These are phyloP conservation scores for Pythium aristosporum DNA, from an alignment of 352 stramenopile species.

Conservation along the genomic window DNA sequence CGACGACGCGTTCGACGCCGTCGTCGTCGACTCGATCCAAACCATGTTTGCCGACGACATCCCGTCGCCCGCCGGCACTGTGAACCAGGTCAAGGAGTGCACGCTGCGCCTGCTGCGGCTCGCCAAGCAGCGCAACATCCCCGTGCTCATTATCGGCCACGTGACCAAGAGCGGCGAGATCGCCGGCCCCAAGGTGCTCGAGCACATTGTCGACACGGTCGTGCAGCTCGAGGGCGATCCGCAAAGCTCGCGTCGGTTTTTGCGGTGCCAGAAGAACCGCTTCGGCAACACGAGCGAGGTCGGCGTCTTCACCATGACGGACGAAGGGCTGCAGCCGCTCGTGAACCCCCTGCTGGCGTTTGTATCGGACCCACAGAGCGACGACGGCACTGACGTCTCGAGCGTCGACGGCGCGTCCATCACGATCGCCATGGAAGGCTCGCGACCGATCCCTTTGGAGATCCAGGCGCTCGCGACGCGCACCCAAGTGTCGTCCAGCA, in stretches of 20 bases:
- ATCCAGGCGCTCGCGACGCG: constrained; percentile 91
- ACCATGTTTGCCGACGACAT: constrained; percentile 92
- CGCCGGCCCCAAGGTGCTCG: constrained; percentile 90
- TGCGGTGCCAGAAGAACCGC: constrained; percentile 95
- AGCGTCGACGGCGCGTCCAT: constrained; percentile 82
- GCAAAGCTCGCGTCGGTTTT: constrained; percentile 81
- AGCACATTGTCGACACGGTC: constrained; percentile 94
- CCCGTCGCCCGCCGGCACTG: constrained; percentile 70
- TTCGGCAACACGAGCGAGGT: constrained; percentile 96
- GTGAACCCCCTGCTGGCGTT: constrained; percentile 80
- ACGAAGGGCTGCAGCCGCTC: constrained; percentile 75
- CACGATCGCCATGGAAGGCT: constrained; percentile 93
- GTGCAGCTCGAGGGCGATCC: constrained; percentile 94
- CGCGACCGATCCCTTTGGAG: constrained; percentile 92
- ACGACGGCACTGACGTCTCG: constrained; percentile 21
- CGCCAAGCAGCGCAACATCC: constrained; percentile 90
- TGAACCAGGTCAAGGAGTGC: constrained; percentile 96
- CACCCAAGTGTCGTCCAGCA: constrained; percentile 36
- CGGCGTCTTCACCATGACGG: constrained; percentile 95
- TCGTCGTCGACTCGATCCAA: constrained; percentile 97
- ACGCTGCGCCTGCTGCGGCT: constrained; percentile 92
- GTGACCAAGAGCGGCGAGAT: constrained; percentile 97
- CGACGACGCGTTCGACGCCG: constrained; percentile 43
- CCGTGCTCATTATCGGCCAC: constrained; percentile 95
- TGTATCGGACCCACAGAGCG: constrained; percentile 39